These are phyloP conservation scores for Symmetrospora coprosmae DNA, from an alignment of 768 basidiomycete genomes.

Conservation along the genomic window DNA sequence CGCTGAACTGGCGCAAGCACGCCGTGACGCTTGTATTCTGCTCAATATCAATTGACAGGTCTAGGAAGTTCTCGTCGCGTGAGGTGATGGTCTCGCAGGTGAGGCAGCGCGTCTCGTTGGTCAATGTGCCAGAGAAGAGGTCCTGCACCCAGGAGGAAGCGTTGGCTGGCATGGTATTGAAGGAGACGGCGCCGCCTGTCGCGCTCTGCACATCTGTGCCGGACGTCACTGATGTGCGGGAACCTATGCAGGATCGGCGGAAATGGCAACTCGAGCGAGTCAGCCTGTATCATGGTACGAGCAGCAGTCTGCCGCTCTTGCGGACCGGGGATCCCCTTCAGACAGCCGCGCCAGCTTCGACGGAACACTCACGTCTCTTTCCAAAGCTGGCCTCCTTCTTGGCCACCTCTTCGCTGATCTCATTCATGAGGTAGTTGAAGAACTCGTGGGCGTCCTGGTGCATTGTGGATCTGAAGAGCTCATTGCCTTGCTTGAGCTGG, in stretches of 20 bases:
- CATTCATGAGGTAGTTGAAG: constrained; percentile 82
- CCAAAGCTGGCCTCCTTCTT: constrained; percentile 29
- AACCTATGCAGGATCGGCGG: no score
- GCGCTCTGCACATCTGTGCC: no score
- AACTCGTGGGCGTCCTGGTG: constrained; percentile 99
- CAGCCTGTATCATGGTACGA: no score
- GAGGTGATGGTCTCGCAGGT: constrained; percentile 93
- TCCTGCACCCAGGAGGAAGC: constrained; percentile 85
- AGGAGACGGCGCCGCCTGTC: no score
- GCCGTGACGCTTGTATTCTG: constrained; percentile 93
- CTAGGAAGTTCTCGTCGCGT: constrained; percentile 89
- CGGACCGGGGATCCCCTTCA: background rate
- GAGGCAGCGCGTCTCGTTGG: constrained; percentile 92
- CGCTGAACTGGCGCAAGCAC: constrained; percentile 89
- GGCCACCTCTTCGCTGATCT: constrained; percentile 54
- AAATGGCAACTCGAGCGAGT: no score
- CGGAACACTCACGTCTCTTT: constrained; percentile 44
- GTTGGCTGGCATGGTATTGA: constrained; percentile 26
- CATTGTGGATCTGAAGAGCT: constrained; percentile 73
- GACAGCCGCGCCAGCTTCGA: constrained; percentile 33
- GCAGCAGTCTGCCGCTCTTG: no score
- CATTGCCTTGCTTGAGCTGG: constrained; percentile 83
- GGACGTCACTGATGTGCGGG: no score
- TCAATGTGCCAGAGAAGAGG: constrained; percentile 82
- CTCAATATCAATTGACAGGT: constrained; percentile 98